These are phyloP conservation scores for Mariannaea sp. DNA, from an alignment of 2,329 filamentous ascomycete species.

Conservation along the genomic window DNA sequence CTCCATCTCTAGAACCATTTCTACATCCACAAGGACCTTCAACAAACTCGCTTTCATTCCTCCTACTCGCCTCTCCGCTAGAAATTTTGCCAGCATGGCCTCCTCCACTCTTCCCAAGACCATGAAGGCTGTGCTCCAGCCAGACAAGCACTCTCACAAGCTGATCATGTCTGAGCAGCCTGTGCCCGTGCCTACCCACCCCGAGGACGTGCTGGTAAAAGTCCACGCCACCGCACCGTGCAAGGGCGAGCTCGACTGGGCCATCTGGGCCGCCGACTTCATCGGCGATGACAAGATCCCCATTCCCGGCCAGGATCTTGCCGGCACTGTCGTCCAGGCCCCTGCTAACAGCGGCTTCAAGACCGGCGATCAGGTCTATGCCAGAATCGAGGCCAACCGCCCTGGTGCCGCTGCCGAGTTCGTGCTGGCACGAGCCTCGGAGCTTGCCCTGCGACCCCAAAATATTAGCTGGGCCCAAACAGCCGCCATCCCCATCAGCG, in stretches of 20 bases:
- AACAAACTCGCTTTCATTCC: no score
- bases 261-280: slow-evolving; percentile 26
- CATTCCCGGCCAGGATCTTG: slow-evolving; percentile 45
- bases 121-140: slow-evolving; percentile 25
- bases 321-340: slow-evolving; percentile 43
- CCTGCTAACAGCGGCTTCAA: slow-evolving; percentile 34
- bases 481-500: slow-evolving; percentile 46
- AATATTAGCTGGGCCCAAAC: slow-evolving; percentile 43
- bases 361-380: slow-evolving; percentile 21
- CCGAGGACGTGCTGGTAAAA: slow-evolving; percentile 40
- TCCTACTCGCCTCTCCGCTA: no score
- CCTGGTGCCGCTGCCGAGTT: slow-evolving; percentile 21
- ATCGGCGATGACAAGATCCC: slow-evolving; percentile 31
- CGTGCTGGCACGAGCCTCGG: slow-evolving; percentile 23
- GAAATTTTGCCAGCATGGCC: slow-evolving; percentile 10
- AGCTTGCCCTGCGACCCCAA: slow-evolving; percentile 43
- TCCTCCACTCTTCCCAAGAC: slow-evolving; percentile 1
- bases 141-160: slow-evolving; percentile 21
- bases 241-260: slow-evolving; percentile 43
- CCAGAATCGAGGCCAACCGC: slow-evolving; percentile 23
- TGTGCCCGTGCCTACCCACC: slow-evolving; percentile 27
- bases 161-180: slow-evolving; percentile 18
- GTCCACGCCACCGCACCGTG: slow-evolving; percentile 42
- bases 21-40: background rate
- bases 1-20: background rate